Base-by-base conservation (phyloP, 345 rosid genomes). In the Salix arbutifolia region DNA sequence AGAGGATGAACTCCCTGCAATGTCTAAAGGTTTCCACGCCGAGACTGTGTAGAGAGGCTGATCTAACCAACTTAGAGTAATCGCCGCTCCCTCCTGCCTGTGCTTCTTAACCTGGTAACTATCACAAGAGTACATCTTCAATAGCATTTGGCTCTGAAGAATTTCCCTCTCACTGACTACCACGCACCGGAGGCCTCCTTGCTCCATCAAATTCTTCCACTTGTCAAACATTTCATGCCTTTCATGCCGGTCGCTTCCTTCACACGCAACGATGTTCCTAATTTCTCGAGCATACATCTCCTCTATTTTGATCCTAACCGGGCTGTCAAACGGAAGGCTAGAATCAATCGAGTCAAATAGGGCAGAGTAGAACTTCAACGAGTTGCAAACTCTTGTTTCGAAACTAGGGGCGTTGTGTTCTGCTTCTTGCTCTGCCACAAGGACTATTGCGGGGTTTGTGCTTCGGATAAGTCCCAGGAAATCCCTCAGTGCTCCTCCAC, bases 1-100 rank as follows among this genome's bases (percentile, higher is more conserved):
- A 42, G 94, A 83, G 67, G 92, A 88, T 50, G 95, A 88, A 82
- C 92, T 88, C 78, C 91, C 92, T 5, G 87, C 88, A 40, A 83
- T 75, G 81, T 89, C 91, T 31, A 76, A 77, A 18, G 90, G 91
- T 17, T 84, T 68, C 99, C 99, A 96, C 12, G 95, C 92, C 0
- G 99, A 96, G 85, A 93, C 87, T 4, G 99, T 87, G 35, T 87
- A 93, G 46, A 96, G 96, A 52, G 94, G 90, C 84, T 93, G 96
- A 80, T 90, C 97, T 74, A 83, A 82, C 94, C 96, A 91, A 79
- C 88, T 87, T 40, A 96, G 83, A 9, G 98, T 91, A 2, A 93
- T 80, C 33, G 90, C 97, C 4, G 58, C 82, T 11, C 77, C 86
- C 14, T 84, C 90, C 69, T 79, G 80, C 69, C 85, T 86, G 81